Conservation (phyloP, 805 yeast species). For the Saccharomycopsis schoenii region DNA sequence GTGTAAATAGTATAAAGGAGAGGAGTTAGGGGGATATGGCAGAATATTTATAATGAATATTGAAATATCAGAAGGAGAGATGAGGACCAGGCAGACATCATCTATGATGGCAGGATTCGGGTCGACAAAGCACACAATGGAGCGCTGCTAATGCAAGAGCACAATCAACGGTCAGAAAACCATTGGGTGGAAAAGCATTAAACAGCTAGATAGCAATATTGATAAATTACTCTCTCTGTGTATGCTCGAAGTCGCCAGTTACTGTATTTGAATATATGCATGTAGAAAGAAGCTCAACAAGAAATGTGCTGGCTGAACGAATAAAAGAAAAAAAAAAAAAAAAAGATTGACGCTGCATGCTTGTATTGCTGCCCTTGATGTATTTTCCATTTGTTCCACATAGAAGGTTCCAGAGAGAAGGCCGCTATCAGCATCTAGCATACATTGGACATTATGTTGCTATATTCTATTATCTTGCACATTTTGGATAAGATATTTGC, state of each 20-base stretch:
- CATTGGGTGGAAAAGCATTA: background rate
- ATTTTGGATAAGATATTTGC: too few relatives aligned
- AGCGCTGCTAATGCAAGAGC: background rate
- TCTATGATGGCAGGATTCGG: background rate
- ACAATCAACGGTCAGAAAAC: background rate
- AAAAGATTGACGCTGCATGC: constrained; percentile 1
- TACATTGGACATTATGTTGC: too few relatives aligned
- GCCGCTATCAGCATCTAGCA: background rate
- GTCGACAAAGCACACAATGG: background rate
- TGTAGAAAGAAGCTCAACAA: background rate
- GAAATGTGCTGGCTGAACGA: background rate
- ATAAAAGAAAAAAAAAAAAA: background rate
- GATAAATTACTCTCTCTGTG: background rate
- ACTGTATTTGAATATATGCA: constrained; percentile 1
- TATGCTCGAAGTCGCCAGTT: background rate
- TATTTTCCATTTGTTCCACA: background rate
- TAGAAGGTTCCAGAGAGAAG: background rate
- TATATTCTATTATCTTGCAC: too few relatives aligned
- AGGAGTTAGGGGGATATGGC: background rate
- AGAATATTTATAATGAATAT: background rate
- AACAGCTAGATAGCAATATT: background rate
- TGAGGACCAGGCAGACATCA: background rate
- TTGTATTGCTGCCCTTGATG: background rate
- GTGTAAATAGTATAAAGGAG: background rate
- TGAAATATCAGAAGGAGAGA: background rate